Evolutionary conservation across 495 filamentous ascomycete genomes (phyloP).

Genomic region (Talaromyces trachyspermus): DNA sequence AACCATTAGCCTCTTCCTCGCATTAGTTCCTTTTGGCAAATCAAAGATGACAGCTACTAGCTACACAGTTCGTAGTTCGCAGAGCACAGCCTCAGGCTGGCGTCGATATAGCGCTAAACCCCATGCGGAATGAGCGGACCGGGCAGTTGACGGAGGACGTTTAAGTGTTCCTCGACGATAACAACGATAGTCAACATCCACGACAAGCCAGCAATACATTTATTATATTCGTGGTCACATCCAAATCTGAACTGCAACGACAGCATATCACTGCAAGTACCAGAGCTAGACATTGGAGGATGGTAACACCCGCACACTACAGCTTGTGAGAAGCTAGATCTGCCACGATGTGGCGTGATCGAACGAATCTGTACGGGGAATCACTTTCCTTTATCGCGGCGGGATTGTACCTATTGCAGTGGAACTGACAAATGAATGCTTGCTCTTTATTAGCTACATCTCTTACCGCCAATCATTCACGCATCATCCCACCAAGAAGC

Average conservation of each 20-base stretch:
- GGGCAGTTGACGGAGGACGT: background rate
- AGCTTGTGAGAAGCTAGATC: slow-evolving; percentile 5
- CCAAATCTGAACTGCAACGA: background rate
- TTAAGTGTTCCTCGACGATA: slow-evolving; percentile 3
- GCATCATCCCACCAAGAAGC: slow-evolving; percentile 85
- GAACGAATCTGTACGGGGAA: slow-evolving; percentile 96
- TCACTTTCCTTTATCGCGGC: too few species aligned
- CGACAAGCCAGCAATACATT: background rate
- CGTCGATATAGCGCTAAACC: background rate
- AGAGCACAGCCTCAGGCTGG: too few species aligned
- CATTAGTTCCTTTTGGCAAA: too few species aligned
- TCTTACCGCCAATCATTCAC: slow-evolving; percentile 98
- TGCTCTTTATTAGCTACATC: slow-evolving; percentile 62
- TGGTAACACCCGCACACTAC: background rate
- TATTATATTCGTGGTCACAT: background rate
- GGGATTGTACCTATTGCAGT: too few species aligned
- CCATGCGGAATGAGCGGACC: background rate
- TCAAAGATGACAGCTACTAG: too few species aligned
- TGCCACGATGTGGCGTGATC: slow-evolving; percentile 87
- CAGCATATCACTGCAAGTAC: background rate
- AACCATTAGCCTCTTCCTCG: too few species aligned
- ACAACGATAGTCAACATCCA: background rate
- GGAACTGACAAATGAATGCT: background rate
- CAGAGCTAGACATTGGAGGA: background rate
- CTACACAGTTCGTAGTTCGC: too few species aligned